Conservation (phyloP, 192 early-diverging fungal genomes). For the Haplosporangium gracile region DNA sequence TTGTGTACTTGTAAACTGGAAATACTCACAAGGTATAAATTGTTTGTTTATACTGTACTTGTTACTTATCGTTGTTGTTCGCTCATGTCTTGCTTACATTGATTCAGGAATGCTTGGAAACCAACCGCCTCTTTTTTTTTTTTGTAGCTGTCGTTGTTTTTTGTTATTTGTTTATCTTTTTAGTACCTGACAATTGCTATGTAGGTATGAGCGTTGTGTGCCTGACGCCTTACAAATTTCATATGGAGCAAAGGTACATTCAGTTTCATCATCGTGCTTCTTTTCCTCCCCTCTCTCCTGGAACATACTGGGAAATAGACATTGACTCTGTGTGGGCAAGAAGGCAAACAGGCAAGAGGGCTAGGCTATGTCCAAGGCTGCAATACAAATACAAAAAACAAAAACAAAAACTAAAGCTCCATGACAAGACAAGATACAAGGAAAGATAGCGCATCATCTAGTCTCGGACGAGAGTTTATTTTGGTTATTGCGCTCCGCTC, state of each 20-base stretch:
- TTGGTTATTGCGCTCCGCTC: conserved; percentile 3
- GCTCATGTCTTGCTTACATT: background rate
- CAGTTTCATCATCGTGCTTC: background rate
- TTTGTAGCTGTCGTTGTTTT: background rate
- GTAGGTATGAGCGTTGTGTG: background rate
- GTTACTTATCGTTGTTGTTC: background rate
- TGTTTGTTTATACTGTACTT: background rate
- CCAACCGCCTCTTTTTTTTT: background rate
- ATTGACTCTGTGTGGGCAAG: background rate
- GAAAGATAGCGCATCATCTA: background rate
- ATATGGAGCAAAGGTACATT: conserved; percentile 3
- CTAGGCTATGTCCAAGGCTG: background rate
- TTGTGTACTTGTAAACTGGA: background rate
- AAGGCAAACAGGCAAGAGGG: background rate
- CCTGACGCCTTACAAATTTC: background rate
- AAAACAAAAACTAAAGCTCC: background rate
- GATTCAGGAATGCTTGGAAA: conserved; percentile 3
- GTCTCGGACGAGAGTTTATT: background rate
- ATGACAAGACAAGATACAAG: background rate
- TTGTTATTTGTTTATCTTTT: background rate
- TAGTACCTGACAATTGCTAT: conserved; percentile 1
- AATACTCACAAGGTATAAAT: background rate
- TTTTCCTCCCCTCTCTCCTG: background rate
- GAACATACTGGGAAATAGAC: background rate
- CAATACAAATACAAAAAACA: background rate